Conservation (phyloP, 2,329 filamentous ascomycete species). For the Monilinia laxa region DNA sequence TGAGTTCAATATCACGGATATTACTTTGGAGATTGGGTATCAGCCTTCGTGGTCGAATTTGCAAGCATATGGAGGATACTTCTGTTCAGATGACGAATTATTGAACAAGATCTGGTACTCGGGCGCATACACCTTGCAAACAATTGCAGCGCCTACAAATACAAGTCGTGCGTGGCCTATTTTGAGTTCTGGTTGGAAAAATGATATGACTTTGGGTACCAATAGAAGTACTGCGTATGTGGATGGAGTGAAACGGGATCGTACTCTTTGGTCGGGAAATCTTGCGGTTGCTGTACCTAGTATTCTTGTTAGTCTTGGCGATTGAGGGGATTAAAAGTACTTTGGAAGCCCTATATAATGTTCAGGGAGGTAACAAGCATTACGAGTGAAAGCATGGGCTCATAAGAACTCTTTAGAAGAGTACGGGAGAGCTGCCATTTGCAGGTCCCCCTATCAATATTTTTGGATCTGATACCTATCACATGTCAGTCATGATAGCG, state of each 20-base stretch:
- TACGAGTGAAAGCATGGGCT: neutral
- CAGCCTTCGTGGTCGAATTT: slow-evolving; percentile 46
- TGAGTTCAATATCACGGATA: slow-evolving; percentile 38
- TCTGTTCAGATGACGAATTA: slow-evolving; percentile 49
- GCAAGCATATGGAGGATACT: slow-evolving; percentile 53
- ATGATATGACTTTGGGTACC: slow-evolving; percentile 38
- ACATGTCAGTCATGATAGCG: neutral
- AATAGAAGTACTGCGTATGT: slow-evolving; percentile 37
- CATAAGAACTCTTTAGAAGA: slow-evolving; percentile 29
- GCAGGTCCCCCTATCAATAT: slow-evolving; percentile 30
- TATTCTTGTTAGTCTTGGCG: slow-evolving; percentile 55
- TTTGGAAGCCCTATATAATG: slow-evolving; percentile 45
- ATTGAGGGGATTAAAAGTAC: slow-evolving; percentile 51
- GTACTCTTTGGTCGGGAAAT: slow-evolving; percentile 62
- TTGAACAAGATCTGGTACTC: slow-evolving; percentile 55
- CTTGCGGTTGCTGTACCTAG: slow-evolving; percentile 57
- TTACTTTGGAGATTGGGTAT: slow-evolving; percentile 43
- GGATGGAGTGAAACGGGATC: slow-evolving; percentile 60
- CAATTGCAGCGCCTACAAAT: neutral
- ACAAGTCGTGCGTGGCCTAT: slow-evolving; percentile 31
- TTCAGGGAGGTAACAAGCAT: slow-evolving; percentile 26
- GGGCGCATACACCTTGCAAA: slow-evolving; percentile 47
- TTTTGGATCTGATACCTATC: neutral
- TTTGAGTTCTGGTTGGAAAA: slow-evolving; percentile 13
- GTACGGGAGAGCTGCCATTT: slow-evolving; percentile 49